phyloP scores from a whole-genome alignment of 768 basidiomycete genomes.

The Pleurotus ostreatus region DNA sequence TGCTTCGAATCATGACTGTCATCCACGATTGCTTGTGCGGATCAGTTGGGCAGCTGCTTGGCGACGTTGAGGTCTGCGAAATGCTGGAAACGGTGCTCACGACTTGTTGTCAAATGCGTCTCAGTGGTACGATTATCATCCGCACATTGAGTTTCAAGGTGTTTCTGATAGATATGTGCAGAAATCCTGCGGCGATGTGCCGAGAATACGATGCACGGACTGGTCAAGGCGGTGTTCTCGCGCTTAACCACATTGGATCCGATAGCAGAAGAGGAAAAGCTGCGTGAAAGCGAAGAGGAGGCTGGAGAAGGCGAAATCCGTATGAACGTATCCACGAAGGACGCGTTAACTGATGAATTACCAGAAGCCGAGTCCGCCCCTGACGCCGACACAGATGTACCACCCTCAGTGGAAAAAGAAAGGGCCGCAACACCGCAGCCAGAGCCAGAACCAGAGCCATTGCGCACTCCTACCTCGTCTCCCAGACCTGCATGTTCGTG shows the following conservation, averaged over 20 bases:
- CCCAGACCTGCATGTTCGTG: conserved; percentile 40
- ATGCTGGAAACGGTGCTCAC: conserved; percentile 97
- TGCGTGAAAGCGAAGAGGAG: conserved; percentile 47
- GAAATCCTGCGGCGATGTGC: conserved; percentile 86
- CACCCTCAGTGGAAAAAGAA: too few species aligned
- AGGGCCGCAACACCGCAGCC: conserved; percentile 5
- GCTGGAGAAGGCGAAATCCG: conserved; percentile 52
- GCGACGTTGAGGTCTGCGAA: conserved; percentile 94
- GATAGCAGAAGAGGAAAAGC: conserved; percentile 63
- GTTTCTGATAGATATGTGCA: conserved; percentile 21
- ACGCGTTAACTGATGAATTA: conserved; percentile 10
- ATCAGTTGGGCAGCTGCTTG: conserved; percentile 64
- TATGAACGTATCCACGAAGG: conserved; percentile 50
- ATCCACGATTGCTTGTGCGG: conserved; percentile 81
- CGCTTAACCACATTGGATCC: conserved; percentile 67
- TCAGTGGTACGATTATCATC: conserved; percentile 68
- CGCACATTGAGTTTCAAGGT: too few species aligned
- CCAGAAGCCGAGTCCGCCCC: conserved; percentile 12
- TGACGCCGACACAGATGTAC: conserved; percentile 11
- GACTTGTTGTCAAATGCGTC: conserved; percentile 93
- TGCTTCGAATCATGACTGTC: conserved; percentile 87
- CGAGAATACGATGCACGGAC: conserved; percentile 83
- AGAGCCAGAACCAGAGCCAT: too few species aligned
- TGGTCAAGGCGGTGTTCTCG: conserved; percentile 79
- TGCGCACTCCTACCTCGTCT: conserved; percentile 19